Base-by-base conservation (phyloP, 2,329 filamentous ascomycete species). In the Calonectria ilicicola region DNA sequence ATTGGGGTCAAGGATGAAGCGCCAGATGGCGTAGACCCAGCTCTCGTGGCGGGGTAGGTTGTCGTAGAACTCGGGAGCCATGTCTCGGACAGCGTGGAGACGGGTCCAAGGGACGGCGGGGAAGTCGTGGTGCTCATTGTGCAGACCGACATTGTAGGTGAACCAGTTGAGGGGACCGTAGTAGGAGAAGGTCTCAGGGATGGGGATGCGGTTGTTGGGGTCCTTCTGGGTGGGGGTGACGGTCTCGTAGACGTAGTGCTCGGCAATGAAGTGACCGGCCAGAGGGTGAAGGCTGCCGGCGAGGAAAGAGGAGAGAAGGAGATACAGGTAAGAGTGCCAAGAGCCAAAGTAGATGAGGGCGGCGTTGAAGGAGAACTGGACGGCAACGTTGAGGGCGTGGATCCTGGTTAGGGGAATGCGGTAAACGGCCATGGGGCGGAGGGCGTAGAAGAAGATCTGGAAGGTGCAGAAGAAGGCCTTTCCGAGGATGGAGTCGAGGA, bases 381-480 rank as follows among this genome's bases (percentile, higher is more conserved):
- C 90, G 72, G 87, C 83, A 65, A 99, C 89, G 85, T 99, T 99
- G 85, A 95, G 86, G 71, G 92, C 89, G 85, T 98, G 96, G 70
- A 98, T 91, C 81, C 89, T 90, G 65, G 96, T 98, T 83, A 98
- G 91, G 44, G 96, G 95, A 6, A 98, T 90, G 79, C 92, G 91
- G 89, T 98, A 98, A 79, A 99, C 91, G 85, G 96, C 93, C 93
- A 98, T 98, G 73, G 97, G 97, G 19, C 97, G 94, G 64, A 99
- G 85, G 80, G 97, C 97, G 87, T 99, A 99, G 90, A 99, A 99
- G 83, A 99, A 91, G 84, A 99, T 98, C 86, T 99, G 97, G 87
- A 98, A 99, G 78, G 97, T 99, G 87, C 94, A 96, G 90, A 99
- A 99, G 88, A 99, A 99, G 77, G 97, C 93, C 86, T 99, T 99